These are phyloP conservation scores for Leptodermis oblonga DNA, from an alignment of 257 asterid species.

Conservation along the genomic window DNA sequence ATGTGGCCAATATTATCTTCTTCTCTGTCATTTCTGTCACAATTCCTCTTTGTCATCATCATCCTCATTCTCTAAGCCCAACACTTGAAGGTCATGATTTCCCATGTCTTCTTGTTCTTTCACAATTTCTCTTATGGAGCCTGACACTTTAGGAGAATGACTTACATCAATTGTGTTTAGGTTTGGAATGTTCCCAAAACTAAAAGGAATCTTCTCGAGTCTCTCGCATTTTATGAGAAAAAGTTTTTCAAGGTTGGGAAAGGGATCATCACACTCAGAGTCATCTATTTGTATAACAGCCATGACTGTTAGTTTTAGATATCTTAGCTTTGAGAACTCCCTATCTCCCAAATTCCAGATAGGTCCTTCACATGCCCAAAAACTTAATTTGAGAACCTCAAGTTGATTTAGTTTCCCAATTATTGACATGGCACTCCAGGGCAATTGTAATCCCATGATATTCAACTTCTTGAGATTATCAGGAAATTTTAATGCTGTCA, in stretches of 20 bases:
- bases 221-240: background rate
- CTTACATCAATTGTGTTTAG: too few relatives aligned
- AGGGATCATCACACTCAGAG: background rate
- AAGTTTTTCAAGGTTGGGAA: background rate
- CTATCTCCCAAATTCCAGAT: constrained; percentile 3
- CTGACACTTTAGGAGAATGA: too few relatives aligned
- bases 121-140: too few relatives aligned
- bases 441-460: background rate
- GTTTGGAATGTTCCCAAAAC: too few relatives aligned
- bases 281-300: background rate
- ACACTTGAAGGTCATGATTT: too few relatives aligned
- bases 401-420: background rate
- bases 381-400: background rate
- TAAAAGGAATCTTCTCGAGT: background rate
- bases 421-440: background rate
- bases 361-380: background rate
- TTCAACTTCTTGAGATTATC: background rate
- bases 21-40: too few relatives aligned
- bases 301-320: background rate
- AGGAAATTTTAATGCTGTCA: background rate
- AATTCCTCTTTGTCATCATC: too few relatives aligned
- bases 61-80: too few relatives aligned
- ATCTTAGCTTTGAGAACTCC: background rate
- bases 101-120: too few relatives aligned
- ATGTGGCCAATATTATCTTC: too few relatives aligned